Evolutionary conservation across 78 protist genomes (phyloP).

Genomic region (Dictyostelium intermedium): DNA sequence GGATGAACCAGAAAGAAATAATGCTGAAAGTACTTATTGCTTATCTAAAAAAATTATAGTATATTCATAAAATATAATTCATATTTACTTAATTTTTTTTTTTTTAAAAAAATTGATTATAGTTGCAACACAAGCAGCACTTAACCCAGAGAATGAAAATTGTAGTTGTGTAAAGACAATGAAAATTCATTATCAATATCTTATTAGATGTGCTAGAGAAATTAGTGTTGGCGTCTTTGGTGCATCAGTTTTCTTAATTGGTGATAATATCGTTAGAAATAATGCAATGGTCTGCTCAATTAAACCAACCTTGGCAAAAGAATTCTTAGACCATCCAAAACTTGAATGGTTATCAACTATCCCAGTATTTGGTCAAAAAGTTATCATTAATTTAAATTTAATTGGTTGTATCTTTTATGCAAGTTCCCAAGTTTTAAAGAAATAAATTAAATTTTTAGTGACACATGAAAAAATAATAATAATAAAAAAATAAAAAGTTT

Average conservation of each 20-base stretch:
- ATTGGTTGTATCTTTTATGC: slow-evolving; percentile 47
- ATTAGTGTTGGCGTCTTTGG: slow-evolving; percentile 56
- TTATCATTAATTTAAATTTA: slow-evolving; percentile 9
- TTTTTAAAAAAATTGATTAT: no score
- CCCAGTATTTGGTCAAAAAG: slow-evolving; percentile 10
- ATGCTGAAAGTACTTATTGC: slow-evolving; percentile 15
- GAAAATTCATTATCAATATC: slow-evolving; percentile 53
- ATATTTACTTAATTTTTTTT: neutral
- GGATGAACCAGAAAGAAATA: neutral
- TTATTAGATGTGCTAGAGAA: slow-evolving; percentile 72
- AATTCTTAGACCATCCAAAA: slow-evolving; percentile 66
- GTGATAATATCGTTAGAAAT: slow-evolving; percentile 75
- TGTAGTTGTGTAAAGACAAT: slow-evolving; percentile 16
- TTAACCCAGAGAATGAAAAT: neutral
- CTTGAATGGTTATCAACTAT: slow-evolving; percentile 18
- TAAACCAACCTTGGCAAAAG: neutral
- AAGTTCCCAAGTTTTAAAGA: neutral
- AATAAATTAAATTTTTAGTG: no score
- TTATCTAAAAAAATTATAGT: no score
- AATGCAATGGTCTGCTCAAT: neutral
- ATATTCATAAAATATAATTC: no score
- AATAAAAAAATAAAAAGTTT: neutral
- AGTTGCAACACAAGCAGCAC: slow-evolving; percentile 11
- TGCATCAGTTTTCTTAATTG: slow-evolving; percentile 56
- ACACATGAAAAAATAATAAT: neutral